phyloP scores from a whole-genome alignment of 257 asterid species.

The Lithospermum erythrorhizon region DNA sequence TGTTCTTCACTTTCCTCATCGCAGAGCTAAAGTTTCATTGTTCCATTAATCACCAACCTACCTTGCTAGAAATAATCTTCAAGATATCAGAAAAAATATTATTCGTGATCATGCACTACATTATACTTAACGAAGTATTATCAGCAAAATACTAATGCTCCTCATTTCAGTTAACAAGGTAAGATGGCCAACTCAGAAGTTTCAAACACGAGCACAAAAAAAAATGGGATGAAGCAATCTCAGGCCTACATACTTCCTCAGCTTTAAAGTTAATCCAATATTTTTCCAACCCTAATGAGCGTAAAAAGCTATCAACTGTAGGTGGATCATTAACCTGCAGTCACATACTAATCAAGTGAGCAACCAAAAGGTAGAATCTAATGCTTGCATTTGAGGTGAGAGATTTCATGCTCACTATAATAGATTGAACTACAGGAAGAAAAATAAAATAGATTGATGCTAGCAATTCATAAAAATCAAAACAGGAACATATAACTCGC shows the following conservation, averaged over 20 bases:
- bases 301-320: constrained; percentile 75
- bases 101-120: not conserved
- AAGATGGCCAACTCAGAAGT: not conserved
- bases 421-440: not conserved
- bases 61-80: not conserved
- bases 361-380: not conserved
- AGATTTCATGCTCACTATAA: not conserved
- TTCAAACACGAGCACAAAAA: not conserved
- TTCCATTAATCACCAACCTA: not conserved
- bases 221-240: not conserved
- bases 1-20: not conserved
- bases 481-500: too few relatives aligned
- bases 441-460: too few relatives aligned
- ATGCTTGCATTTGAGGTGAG: not conserved
- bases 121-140: not conserved
- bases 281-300: constrained; percentile 66
- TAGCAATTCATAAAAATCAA: too few relatives aligned
- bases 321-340: constrained; percentile 61
- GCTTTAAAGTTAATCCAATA: constrained; percentile 72
- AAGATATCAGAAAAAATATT: not conserved
- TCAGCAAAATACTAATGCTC: not conserved
- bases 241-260: constrained; percentile 57
- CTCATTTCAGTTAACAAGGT: not conserved
- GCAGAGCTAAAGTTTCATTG: not conserved
- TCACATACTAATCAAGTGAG: constrained; percentile 9